Evolutionary conservation across 1,284 basidiomycete species (phyloP).

Genomic region (Boletellus deceptivus): DNA sequence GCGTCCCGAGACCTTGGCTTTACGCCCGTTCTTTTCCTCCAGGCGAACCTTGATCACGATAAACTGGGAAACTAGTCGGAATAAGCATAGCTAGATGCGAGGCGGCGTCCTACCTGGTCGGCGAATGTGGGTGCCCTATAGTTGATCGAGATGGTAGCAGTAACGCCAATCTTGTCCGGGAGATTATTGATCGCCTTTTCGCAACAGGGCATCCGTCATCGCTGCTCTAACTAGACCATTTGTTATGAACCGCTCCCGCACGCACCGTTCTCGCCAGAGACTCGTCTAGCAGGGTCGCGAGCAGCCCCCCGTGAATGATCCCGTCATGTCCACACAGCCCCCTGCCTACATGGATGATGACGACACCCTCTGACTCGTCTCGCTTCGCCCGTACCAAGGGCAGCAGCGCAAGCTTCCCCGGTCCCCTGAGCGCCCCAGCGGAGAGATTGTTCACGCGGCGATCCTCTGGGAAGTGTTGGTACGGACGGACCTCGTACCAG

Average conservation of each 20-base stretch:
- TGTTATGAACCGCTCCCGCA: neutral
- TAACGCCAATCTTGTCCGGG: slow-evolving; percentile 91
- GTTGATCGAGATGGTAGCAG: slow-evolving; percentile 74
- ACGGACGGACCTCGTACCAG: slow-evolving; percentile 82
- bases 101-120: slow-evolving; percentile 60
- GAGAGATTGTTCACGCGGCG: slow-evolving; percentile 78
- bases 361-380: slow-evolving; percentile 72
- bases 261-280: slow-evolving; percentile 74
- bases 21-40: slow-evolving; percentile 70
- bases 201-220: neutral
- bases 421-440: slow-evolving; percentile 81
- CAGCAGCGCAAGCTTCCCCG: slow-evolving; percentile 77
- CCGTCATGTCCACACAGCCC: slow-evolving; percentile 92
- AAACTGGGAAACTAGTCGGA: slow-evolving; percentile 44
- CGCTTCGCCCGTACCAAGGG: slow-evolving; percentile 73
- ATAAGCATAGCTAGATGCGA: neutral
- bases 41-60: slow-evolving; percentile 70
- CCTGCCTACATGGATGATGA: slow-evolving; percentile 80
- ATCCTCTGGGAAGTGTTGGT: slow-evolving; percentile 66
- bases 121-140: slow-evolving; percentile 82
- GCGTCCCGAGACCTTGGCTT: slow-evolving; percentile 66
- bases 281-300: slow-evolving; percentile 91
- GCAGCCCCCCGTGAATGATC: slow-evolving; percentile 89
- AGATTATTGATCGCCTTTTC: slow-evolving; percentile 73
- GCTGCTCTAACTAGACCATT: no score